phyloP scores from a whole-genome alignment of 164 flowering plant species.

The Cinnamomum chago region DNA sequence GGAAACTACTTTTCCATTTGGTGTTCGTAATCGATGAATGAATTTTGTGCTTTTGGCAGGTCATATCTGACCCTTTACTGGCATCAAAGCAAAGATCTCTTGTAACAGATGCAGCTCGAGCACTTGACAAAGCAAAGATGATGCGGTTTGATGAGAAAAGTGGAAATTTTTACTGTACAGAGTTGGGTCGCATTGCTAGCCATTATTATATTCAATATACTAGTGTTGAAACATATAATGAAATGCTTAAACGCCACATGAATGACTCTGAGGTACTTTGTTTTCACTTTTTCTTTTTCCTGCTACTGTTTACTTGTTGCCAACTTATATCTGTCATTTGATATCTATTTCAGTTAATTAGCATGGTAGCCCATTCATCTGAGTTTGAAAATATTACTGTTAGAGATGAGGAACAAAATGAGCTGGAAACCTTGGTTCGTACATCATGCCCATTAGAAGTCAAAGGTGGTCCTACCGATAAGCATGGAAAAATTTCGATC shows the following conservation, averaged over 20 bases:
- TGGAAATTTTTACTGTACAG: slow-evolving; percentile 98
- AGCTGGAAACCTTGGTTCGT: slow-evolving; percentile 71
- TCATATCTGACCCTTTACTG: slow-evolving; percentile 87
- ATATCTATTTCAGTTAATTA: slow-evolving; percentile 54
- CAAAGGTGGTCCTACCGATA: slow-evolving; percentile 91
- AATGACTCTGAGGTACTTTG: slow-evolving; percentile 82
- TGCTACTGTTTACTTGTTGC: not conserved
- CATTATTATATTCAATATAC: slow-evolving; percentile 96
- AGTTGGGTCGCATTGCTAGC: slow-evolving; percentile 99
- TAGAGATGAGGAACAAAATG: slow-evolving; percentile 95
- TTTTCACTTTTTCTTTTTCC: not conserved
- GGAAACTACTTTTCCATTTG: too few species aligned
- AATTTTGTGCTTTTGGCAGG: slow-evolving; percentile 34
- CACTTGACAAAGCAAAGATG: slow-evolving; percentile 98
- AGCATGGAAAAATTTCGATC: slow-evolving; percentile 94
- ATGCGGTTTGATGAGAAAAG: slow-evolving; percentile 99
- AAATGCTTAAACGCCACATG: slow-evolving; percentile 92
- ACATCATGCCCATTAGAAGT: slow-evolving; percentile 80
- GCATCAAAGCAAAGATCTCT: slow-evolving; percentile 83
- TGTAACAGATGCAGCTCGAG: slow-evolving; percentile 91
- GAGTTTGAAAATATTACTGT: slow-evolving; percentile 98
- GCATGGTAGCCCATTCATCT: slow-evolving; percentile 97
- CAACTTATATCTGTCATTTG: not conserved
- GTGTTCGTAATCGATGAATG: too few species aligned
- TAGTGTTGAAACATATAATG: slow-evolving; percentile 97